These are phyloP conservation scores for Exophiala spinifera DNA, from an alignment of 2,329 filamentous ascomycete genomes.

Conservation along the genomic window DNA sequence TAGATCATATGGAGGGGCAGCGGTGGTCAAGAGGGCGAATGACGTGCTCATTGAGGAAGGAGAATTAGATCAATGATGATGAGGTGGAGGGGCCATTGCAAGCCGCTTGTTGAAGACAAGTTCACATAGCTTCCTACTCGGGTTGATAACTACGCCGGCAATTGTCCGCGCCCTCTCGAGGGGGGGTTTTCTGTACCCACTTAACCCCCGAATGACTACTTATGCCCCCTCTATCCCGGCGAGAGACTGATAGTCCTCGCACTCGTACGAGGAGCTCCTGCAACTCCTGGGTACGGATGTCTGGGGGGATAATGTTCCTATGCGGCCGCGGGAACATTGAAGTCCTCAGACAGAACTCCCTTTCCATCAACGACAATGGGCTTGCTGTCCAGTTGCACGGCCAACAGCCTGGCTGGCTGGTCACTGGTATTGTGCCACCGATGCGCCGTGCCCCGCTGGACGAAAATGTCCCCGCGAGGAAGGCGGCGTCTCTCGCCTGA, in stretches of 20 bases:
- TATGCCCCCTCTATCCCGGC: neutral
- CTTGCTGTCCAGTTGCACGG: conserved; percentile 23
- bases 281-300: neutral
- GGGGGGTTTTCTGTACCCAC: too few species aligned
- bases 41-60: too few species aligned
- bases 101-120: too few species aligned
- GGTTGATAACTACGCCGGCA: too few species aligned
- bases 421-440: conserved; percentile 39
- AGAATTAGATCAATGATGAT: too few species aligned
- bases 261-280: too few species aligned
- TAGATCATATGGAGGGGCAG: neutral
- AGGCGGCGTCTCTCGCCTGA: conserved; percentile 48
- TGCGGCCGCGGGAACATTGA: neutral
- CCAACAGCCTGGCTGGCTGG: conserved; percentile 22
- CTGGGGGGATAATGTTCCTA: neutral
- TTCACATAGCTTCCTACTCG: too few species aligned
- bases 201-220: too few species aligned
- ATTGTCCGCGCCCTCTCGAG: too few species aligned
- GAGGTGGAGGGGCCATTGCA: neutral
- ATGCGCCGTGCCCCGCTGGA: conserved; percentile 24
- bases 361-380: conserved; percentile 16
- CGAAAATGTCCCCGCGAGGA: conserved; percentile 44
- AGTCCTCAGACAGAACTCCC: conserved; percentile 11
- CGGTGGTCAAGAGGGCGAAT: neutral
- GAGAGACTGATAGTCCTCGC: neutral